Base-by-base conservation (phyloP, 495 filamentous ascomycete species). In the Acidiella bohemica region DNA sequence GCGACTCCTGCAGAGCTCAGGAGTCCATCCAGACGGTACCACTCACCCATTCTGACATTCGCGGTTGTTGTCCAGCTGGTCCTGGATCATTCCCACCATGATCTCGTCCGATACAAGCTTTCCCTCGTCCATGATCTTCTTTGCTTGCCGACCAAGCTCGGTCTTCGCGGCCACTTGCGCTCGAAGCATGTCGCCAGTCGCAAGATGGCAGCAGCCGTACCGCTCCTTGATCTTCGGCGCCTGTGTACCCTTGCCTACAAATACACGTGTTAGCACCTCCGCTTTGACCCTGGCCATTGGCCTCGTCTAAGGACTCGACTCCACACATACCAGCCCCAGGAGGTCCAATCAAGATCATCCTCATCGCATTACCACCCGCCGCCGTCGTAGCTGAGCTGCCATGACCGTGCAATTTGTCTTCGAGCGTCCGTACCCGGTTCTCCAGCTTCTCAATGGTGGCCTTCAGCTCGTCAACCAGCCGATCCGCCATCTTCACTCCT, bases 71-170 rank as follows among this genome's bases (percentile, higher is more conserved):
- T 93, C 81, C 16, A 99, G 72, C 71, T 99, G 87, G 60, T 75
- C 78, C 74, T 84, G 84, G 68, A 99, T 99, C 92, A 99, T 99
- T 61, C 85, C 81, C 58, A 99, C 76, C 72, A 99, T 86, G 59
- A 99, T 99, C 60, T 96, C 92, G 59, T 99, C 90, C 63, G 84
- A 93, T 56, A 99, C 90, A 41, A 99, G 74, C 41, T 86, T 90
- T 53, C 90, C 90, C 57, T 86, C 78, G 54, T 99, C 88, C 90
- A 99, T 99, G 64, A 99, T 99, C 78, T 99, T 99, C 80, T 99
- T 99, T 43, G 90, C 90, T 67, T 94, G 85, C 60, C 80, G 76
- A 44, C 90, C 90, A 47, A 99, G 75, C 16, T 81, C 64, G 32
- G 92, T 99, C 75, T 95, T 95, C 71, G 92, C 93, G 45, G 90